Conservation (phyloP, 2,329 filamentous ascomycete genomes). For the Cytospora schulzeri region DNA sequence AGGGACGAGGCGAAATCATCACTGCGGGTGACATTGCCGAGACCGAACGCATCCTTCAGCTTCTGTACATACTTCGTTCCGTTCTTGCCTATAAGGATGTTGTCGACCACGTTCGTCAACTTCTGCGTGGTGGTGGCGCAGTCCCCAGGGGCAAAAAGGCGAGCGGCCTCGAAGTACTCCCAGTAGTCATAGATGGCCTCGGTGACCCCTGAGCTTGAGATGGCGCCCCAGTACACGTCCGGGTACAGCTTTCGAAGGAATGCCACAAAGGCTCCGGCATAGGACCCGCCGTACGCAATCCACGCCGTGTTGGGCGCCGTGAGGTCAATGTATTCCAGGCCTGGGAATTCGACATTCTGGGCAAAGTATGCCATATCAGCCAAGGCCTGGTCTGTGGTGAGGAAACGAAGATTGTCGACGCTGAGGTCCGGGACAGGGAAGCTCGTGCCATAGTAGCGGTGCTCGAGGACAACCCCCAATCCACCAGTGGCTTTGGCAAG, state of each 20-base stretch:
- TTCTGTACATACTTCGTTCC: slow-evolving; percentile 45
- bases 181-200: slow-evolving; percentile 79
- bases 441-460: slow-evolving; percentile 83
- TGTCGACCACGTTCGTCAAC: slow-evolving; percentile 53
- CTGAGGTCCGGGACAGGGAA: slow-evolving; percentile 67
- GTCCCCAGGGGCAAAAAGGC: slow-evolving; percentile 52
- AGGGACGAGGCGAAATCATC: slow-evolving; percentile 53
- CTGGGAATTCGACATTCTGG: slow-evolving; percentile 68
- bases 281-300: slow-evolving; percentile 82
- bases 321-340: slow-evolving; percentile 67
- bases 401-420: slow-evolving; percentile 73
- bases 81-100: slow-evolving; percentile 48
- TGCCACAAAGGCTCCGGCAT: slow-evolving; percentile 78
- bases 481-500: slow-evolving; percentile 72
- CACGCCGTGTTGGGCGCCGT: slow-evolving; percentile 68
- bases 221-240: slow-evolving; percentile 75
- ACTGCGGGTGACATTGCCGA: slow-evolving; percentile 46
- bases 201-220: slow-evolving; percentile 79
- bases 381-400: slow-evolving; percentile 80
- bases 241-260: slow-evolving; percentile 78
- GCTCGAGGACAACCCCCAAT: slow-evolving; percentile 79
- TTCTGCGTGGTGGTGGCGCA: slow-evolving; percentile 68
- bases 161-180: slow-evolving; percentile 57
- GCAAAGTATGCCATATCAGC: slow-evolving; percentile 85
- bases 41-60: slow-evolving; percentile 49